These are phyloP conservation scores for Auriculariales sp. DNA, from an alignment of 768 basidiomycete species.

Conservation along the genomic window DNA sequence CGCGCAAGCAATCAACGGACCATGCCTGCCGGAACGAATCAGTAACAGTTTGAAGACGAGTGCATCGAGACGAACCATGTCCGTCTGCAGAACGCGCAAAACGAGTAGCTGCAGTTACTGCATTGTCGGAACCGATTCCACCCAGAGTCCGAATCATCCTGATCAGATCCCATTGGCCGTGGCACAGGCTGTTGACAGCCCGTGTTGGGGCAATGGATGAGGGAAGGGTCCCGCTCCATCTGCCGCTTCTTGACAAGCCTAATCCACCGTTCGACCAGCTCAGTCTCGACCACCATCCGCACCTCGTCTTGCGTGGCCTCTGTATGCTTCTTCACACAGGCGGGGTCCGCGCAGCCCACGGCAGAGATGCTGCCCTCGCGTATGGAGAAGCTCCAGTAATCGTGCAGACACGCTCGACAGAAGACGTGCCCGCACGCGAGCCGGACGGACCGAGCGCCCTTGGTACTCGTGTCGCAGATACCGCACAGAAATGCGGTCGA, in stretches of 20 bases:
- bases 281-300: slow-evolving; percentile 48
- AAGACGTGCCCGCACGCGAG: slow-evolving; percentile 68
- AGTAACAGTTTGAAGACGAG: neutral
- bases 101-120: slow-evolving; percentile 54
- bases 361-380: slow-evolving; percentile 59
- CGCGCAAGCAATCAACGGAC: slow-evolving; percentile 56
- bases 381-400: slow-evolving; percentile 75
- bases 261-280: slow-evolving; percentile 56
- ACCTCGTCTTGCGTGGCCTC: slow-evolving; percentile 62
- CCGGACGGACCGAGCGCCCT: slow-evolving; percentile 61
- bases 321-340: slow-evolving; percentile 52
- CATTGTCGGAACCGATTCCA: slow-evolving; percentile 68
- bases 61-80: slow-evolving; percentile 42
- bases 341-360: slow-evolving; percentile 71
- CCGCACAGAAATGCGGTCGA: slow-evolving; percentile 54
- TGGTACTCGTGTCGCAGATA: slow-evolving; percentile 59
- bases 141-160: slow-evolving; percentile 42
- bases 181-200: slow-evolving; percentile 72
- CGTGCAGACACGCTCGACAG: slow-evolving; percentile 63
- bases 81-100: slow-evolving; percentile 69
- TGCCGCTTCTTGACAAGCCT: slow-evolving; percentile 61
- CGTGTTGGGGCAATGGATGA: slow-evolving; percentile 65
- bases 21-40: slow-evolving; percentile 45
- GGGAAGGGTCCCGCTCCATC: slow-evolving; percentile 64
- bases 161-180: slow-evolving; percentile 28